These are phyloP conservation scores for Scedosporium apiospermum DNA, from an alignment of 2,329 filamentous ascomycete genomes.

Conservation along the genomic window DNA sequence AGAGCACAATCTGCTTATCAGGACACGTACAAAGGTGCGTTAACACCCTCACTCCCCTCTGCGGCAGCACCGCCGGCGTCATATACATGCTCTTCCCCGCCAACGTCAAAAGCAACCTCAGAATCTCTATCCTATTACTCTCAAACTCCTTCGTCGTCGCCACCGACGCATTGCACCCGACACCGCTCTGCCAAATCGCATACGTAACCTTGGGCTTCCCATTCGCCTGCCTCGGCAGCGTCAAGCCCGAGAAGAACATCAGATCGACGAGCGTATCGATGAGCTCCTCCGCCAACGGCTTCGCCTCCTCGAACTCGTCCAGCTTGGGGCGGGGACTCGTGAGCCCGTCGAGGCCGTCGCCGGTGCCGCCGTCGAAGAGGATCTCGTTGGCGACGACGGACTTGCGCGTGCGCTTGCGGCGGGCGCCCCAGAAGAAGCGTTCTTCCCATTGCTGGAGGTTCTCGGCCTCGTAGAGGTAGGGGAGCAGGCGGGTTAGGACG, in stretches of 20 bases:
- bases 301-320: slow-evolving; percentile 69
- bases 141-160: slow-evolving; percentile 87
- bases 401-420: slow-evolving; percentile 62
- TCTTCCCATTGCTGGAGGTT: slow-evolving; percentile 79
- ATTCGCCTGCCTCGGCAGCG: slow-evolving; percentile 62
- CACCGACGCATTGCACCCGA: slow-evolving; percentile 85
- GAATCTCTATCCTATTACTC: slow-evolving; percentile 82
- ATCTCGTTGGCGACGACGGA: slow-evolving; percentile 62
- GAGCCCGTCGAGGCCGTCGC: slow-evolving; percentile 35
- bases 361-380: slow-evolving; percentile 69
- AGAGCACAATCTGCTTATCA: slow-evolving; percentile 87
- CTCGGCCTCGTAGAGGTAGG: slow-evolving; percentile 87
- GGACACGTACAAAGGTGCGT: slow-evolving; percentile 82
- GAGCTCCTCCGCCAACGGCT: slow-evolving; percentile 84
- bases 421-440: slow-evolving; percentile 79
- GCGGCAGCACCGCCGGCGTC: slow-evolving; percentile 67
- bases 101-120: slow-evolving; percentile 76
- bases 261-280: slow-evolving; percentile 84
- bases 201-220: slow-evolving; percentile 77
- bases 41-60: slow-evolving; percentile 72
- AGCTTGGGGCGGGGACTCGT: slow-evolving; percentile 25
- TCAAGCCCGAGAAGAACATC: slow-evolving; percentile 86
- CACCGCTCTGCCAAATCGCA: slow-evolving; percentile 95
- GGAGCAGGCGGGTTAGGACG: slow-evolving; percentile 78
- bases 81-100: slow-evolving; percentile 92